Conservation (phyloP, 257 asterid genomes). For the Jaltomata sinuosa region DNA sequence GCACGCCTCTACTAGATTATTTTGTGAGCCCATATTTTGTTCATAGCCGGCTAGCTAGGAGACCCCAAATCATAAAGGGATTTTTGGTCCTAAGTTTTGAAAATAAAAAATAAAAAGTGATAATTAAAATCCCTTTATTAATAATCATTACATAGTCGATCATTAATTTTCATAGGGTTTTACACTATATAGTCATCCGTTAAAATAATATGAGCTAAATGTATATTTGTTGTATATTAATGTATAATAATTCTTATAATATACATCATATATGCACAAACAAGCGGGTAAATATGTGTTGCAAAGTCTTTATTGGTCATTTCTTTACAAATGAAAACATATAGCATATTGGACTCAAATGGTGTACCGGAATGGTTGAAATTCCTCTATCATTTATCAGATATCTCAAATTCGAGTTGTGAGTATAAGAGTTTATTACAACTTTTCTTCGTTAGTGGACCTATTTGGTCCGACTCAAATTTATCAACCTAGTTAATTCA, state of each 20-base stretch:
- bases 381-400: neutral
- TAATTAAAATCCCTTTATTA: neutral
- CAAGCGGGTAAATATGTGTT: too few species aligned
- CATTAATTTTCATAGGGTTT: neutral
- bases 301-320: too few species aligned
- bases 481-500: neutral
- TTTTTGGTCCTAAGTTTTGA: neutral
- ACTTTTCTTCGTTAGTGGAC: too few species aligned
- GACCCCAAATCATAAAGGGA: accelerated
- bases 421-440: too few species aligned
- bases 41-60: neutral
- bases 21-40: neutral
- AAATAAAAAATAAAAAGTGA: neutral
- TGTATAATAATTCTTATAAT: too few species aligned
- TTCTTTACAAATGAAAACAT: too few species aligned
- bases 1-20: neutral
- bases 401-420: neutral
- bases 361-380: neutral
- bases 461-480: too few species aligned
- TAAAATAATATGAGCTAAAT: too few species aligned
- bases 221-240: too few species aligned
- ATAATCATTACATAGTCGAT: neutral
- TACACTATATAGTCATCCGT: neutral
- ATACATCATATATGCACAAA: too few species aligned
- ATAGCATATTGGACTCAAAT: too few species aligned